Evolutionary conservation across 2,329 filamentous ascomycete species (phyloP).

Genomic region (Neoascochyta sp.): DNA sequence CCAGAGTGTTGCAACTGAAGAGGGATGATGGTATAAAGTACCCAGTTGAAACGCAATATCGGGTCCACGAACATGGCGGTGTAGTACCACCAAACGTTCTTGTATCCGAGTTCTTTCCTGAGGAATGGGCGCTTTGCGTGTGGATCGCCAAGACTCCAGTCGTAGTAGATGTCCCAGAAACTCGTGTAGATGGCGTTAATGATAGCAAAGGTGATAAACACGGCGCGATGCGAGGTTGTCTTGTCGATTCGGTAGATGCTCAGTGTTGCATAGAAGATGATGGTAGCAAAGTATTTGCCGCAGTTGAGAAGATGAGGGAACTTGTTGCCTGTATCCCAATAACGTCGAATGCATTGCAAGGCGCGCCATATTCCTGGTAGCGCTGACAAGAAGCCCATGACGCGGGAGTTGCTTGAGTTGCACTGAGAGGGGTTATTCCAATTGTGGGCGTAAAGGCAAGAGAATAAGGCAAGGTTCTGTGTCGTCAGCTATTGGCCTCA

Average conservation of each 20-base stretch:
- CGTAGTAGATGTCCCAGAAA: constrained; percentile 94
- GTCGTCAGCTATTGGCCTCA: constrained; percentile 3
- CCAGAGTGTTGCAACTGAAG: constrained; percentile 78
- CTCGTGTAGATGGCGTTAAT: constrained; percentile 80
- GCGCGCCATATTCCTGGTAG: constrained; percentile 88
- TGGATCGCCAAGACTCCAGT: constrained; percentile 86
- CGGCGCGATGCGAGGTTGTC: constrained; percentile 55
- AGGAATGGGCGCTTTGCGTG: constrained; percentile 59
- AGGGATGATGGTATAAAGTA: constrained; percentile 84
- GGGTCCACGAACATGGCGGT: constrained; percentile 77
- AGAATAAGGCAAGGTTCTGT: constrained; percentile 84
- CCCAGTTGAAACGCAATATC: constrained; percentile 86
- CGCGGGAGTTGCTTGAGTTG: constrained; percentile 78
- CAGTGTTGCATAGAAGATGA: constrained; percentile 71
- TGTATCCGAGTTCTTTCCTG: constrained; percentile 75
- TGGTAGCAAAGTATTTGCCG: constrained; percentile 84
- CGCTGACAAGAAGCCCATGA: constrained; percentile 79
- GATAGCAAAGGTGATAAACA: constrained; percentile 77
- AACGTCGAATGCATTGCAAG: constrained; percentile 86
- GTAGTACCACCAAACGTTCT: constrained; percentile 80
- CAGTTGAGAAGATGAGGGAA: constrained; percentile 93
- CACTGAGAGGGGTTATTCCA: constrained; percentile 74
- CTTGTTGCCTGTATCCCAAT: constrained; percentile 76
- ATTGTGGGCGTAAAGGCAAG: constrained; percentile 79
- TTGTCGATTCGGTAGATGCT: constrained; percentile 78